Conservation (phyloP, 2,329 filamentous ascomycete species). For the Phialophora tarda region DNA sequence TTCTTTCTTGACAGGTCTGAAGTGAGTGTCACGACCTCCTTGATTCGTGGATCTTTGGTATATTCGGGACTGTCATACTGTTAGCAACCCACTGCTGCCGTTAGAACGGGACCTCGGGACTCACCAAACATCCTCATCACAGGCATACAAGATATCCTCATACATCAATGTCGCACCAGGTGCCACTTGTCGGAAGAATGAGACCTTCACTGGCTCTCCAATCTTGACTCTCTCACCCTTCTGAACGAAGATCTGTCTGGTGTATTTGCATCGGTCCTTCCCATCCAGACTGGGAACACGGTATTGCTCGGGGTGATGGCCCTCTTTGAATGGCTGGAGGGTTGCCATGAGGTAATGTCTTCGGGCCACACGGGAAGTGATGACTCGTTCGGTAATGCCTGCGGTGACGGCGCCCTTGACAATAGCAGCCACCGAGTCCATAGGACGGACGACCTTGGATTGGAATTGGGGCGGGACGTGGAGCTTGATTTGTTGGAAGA, state of each 20-base stretch:
- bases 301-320: conserved; percentile 97
- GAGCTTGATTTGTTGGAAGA: conserved; percentile 99
- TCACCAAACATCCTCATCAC: conserved; percentile 85
- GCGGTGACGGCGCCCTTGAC: conserved; percentile 98
- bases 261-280: conserved; percentile 98
- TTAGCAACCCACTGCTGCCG: background rate
- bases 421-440: conserved; percentile 98
- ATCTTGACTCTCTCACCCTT: conserved; percentile 99
- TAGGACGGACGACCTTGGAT: conserved; percentile 94
- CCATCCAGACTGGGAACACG: conserved; percentile 95
- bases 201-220: conserved; percentile 97
- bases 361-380: conserved; percentile 95
- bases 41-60: conserved; percentile 99
- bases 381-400: conserved; percentile 94
- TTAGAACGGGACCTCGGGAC: conserved; percentile 9
- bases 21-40: conserved; percentile 96
- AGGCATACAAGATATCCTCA: conserved; percentile 96
- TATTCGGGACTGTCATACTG: conserved; percentile 74
- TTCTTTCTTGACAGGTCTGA: conserved; percentile 98
- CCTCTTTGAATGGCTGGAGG: conserved; percentile 97
- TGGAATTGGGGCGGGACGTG: conserved; percentile 98
- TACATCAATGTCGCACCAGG: conserved; percentile 98
- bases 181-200: conserved; percentile 96
- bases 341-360: conserved; percentile 99
- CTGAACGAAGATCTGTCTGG: conserved; percentile 96